phyloP scores from a whole-genome alignment of 2,329 filamentous ascomycete species.

The Fusarium sp. region DNA sequence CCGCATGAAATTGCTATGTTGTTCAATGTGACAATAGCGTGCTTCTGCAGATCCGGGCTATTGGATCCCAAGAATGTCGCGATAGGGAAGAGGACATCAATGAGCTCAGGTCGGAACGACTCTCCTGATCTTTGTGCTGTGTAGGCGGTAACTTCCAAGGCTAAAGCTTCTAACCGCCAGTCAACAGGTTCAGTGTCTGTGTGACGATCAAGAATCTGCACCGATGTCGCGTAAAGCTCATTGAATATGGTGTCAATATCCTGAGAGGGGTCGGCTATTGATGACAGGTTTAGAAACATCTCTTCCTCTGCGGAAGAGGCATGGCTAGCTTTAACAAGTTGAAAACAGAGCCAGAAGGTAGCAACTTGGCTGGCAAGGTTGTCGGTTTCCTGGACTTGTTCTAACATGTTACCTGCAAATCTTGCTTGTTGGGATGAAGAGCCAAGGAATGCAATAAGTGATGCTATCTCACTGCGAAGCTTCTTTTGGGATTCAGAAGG shows the following conservation, averaged over 20 bases:
- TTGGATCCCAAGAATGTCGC: slow-evolving; percentile 86
- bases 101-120: slow-evolving; percentile 85
- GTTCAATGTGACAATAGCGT: slow-evolving; percentile 88
- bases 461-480: slow-evolving; percentile 69
- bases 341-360: slow-evolving; percentile 84
- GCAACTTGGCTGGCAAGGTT: slow-evolving; percentile 73
- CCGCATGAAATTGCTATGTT: slow-evolving; percentile 80
- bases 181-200: slow-evolving; percentile 66
- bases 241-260: slow-evolving; percentile 65
- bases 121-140: slow-evolving; percentile 75
- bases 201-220: slow-evolving; percentile 70
- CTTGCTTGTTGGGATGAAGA: slow-evolving; percentile 69
- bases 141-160: slow-evolving; percentile 83
- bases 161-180: slow-evolving; percentile 82
- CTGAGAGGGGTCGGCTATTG: slow-evolving; percentile 54
- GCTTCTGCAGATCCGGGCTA: slow-evolving; percentile 75
- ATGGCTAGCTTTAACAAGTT: slow-evolving; percentile 73
- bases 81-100: slow-evolving; percentile 93
- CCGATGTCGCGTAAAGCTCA: slow-evolving; percentile 78
- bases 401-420: slow-evolving; percentile 75
- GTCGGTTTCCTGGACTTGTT: slow-evolving; percentile 68
- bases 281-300: slow-evolving; percentile 72
- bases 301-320: slow-evolving; percentile 68
- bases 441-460: slow-evolving; percentile 69
- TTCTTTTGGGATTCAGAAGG: slow-evolving; percentile 74